These are phyloP conservation scores for Rhexocercosporidium sp. DNA, from an alignment of 2,329 filamentous ascomycete species.

Conservation along the genomic window DNA sequence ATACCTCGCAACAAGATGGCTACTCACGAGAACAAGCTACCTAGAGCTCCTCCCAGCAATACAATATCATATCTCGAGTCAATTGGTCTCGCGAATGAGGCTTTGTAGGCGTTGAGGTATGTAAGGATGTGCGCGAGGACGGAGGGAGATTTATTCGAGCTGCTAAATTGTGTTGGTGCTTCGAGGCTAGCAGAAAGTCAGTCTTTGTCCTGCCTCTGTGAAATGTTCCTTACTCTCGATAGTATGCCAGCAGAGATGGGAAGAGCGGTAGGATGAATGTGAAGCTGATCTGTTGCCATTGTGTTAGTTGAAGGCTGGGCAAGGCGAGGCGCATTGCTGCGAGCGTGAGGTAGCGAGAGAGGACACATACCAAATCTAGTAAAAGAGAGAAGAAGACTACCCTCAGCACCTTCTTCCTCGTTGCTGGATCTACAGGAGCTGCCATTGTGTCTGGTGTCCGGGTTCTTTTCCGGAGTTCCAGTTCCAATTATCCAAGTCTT, in stretches of 20 bases:
- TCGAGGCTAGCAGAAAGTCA: constrained; percentile 66
- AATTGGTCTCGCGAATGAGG: constrained; percentile 88
- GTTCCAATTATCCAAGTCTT: neutral
- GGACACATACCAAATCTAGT: constrained; percentile 76
- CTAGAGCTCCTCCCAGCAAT: constrained; percentile 88
- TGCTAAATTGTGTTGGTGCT: constrained; percentile 52
- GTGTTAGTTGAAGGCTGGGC: constrained; percentile 5
- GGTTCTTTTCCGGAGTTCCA: neutral
- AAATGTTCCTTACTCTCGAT: constrained; percentile 70
- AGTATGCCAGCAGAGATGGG: constrained; percentile 94
- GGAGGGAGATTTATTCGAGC: constrained; percentile 57
- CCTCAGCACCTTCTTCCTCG: constrained; percentile 80
- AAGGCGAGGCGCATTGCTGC: neutral
- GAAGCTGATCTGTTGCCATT: constrained; percentile 55
- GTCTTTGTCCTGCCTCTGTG: constrained; percentile 46
- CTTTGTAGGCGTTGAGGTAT: constrained; percentile 93
- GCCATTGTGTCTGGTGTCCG: constrained; percentile 34
- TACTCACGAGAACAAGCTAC: constrained; percentile 80
- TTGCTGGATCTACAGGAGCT: constrained; percentile 53
- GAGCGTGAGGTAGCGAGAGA: neutral
- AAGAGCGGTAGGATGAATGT: constrained; percentile 98
- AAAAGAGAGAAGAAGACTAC: constrained; percentile 90
- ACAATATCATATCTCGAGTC: constrained; percentile 98
- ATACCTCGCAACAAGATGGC: neutral
- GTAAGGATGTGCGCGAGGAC: constrained; percentile 79